phyloP scores from a whole-genome alignment of 192 early-diverging fungal genomes.

The Spizellomyces sp. region DNA sequence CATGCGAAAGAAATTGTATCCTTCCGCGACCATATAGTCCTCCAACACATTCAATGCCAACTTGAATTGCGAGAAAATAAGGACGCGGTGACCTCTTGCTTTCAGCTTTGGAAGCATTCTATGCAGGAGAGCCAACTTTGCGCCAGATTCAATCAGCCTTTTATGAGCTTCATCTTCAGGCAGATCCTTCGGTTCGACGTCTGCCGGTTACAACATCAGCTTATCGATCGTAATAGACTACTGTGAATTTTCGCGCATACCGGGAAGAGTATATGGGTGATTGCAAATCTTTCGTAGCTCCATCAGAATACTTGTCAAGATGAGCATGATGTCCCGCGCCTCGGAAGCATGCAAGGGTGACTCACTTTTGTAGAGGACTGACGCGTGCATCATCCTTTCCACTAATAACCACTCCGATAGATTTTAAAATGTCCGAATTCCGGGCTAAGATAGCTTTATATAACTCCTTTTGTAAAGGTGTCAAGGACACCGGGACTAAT shows the following conservation, averaged over 20 bases:
- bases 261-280: conserved; percentile 63
- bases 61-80: conserved; percentile 90
- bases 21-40: conserved; percentile 59
- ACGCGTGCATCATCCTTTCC: conserved; percentile 32
- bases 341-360: no score
- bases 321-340: no score
- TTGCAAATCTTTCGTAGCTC: conserved; percentile 68
- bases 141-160: conserved; percentile 65
- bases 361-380: conserved; percentile 23
- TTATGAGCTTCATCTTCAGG: conserved; percentile 36
- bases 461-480: conserved; percentile 66
- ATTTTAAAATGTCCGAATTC: conserved; percentile 52
- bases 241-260: neutral
- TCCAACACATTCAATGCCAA: conserved; percentile 81
- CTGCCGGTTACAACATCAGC: neutral
- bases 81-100: conserved; percentile 59
- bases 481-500: conserved; percentile 72
- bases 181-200: conserved; percentile 48
- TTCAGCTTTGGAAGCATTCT: conserved; percentile 70
- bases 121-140: conserved; percentile 66
- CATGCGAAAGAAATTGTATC: conserved; percentile 55
- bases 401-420: conserved; percentile 41
- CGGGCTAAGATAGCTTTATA: conserved; percentile 65
- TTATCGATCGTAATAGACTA: neutral
- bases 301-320: conserved; percentile 60